These are phyloP conservation scores for Mortierella sp. DNA, from an alignment of 371 early-diverging fungal species.

Conservation along the genomic window DNA sequence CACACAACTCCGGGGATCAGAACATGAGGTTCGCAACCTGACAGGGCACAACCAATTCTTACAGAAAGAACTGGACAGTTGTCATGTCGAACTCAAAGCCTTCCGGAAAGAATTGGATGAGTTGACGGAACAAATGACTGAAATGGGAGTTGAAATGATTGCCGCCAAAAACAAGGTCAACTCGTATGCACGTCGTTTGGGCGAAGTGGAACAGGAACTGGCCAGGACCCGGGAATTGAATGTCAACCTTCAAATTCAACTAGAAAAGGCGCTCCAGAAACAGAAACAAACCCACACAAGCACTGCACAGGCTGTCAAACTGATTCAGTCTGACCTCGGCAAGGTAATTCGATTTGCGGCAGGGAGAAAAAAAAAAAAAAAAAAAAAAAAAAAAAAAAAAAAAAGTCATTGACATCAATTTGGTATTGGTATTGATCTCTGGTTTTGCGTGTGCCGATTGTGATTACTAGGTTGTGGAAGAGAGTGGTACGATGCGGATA, in stretches of 20 bases:
- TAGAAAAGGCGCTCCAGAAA: slow-evolving; percentile 63
- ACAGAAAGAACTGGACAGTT: slow-evolving; percentile 66
- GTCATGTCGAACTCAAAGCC: slow-evolving; percentile 63
- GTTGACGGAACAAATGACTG: slow-evolving; percentile 69
- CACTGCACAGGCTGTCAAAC: slow-evolving; percentile 68
- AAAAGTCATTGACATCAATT: too few species aligned
- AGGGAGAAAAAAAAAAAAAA: too few species aligned
- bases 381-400: too few species aligned
- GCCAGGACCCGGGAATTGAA: slow-evolving; percentile 71
- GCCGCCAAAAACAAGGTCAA: slow-evolving; percentile 66
- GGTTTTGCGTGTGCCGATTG: not conserved
- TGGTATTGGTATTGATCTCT: slow-evolving; percentile 9
- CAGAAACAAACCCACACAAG: slow-evolving; percentile 70
- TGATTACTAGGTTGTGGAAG: slow-evolving; percentile 59
- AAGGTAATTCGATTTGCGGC: slow-evolving; percentile 54
- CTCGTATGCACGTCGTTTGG: slow-evolving; percentile 67
- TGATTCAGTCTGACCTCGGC: slow-evolving; percentile 67
- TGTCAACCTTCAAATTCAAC: slow-evolving; percentile 62
- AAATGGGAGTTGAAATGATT: slow-evolving; percentile 74
- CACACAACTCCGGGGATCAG: slow-evolving; percentile 42
- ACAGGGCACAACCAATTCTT: slow-evolving; percentile 62
- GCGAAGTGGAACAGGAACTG: slow-evolving; percentile 73
- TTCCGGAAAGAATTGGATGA: slow-evolving; percentile 73
- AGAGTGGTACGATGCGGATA: slow-evolving; percentile 67
- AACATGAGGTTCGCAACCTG: slow-evolving; percentile 42